These are phyloP conservation scores for Sphagnum contortum DNA, from an alignment of 225 moss, liverwort and hornwort genomes.

Conservation along the genomic window DNA sequence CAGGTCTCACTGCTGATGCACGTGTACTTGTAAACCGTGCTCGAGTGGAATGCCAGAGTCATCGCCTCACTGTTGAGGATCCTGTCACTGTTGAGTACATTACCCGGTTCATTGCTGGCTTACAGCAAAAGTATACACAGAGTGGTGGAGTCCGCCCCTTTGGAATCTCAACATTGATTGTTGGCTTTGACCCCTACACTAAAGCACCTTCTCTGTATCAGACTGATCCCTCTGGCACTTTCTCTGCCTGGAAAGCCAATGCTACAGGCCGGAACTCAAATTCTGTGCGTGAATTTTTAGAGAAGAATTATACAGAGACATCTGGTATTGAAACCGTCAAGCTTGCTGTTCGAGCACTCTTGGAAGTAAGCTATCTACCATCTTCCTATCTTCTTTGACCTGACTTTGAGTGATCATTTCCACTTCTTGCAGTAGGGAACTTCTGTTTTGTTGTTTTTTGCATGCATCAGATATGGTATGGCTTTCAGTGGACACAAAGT, in stretches of 20 bases:
- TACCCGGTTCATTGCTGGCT: conserved; percentile 90
- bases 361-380: conserved; percentile 49
- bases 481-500: too few species aligned
- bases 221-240: conserved; percentile 93
- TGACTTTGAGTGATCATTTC: too few species aligned
- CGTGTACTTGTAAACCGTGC: conserved; percentile 94
- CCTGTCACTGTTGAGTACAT: conserved; percentile 98
- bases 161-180: conserved; percentile 92
- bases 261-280: conserved; percentile 88
- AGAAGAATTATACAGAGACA: conserved; percentile 93
- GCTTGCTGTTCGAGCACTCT: conserved; percentile 86
- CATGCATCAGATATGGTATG: too few species aligned
- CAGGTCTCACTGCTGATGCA: conserved; percentile 89
- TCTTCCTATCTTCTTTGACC: not conserved
- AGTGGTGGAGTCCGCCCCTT: conserved; percentile 95
- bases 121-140: conserved; percentile 98
- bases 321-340: conserved; percentile 90
- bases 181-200: conserved; percentile 91
- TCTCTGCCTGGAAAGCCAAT: conserved; percentile 98
- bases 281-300: conserved; percentile 84
- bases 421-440: too few species aligned
- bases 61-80: conserved; percentile 93
- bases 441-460: too few species aligned
- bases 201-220: conserved; percentile 83
- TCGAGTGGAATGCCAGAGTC: conserved; percentile 94